A percentile compares a stretch with the other conserved stretches of the same genome.
phyloP scores from a whole-genome alignment of 768 basidiomycete genomes.

The Tricholoma saponaceum region DNA sequence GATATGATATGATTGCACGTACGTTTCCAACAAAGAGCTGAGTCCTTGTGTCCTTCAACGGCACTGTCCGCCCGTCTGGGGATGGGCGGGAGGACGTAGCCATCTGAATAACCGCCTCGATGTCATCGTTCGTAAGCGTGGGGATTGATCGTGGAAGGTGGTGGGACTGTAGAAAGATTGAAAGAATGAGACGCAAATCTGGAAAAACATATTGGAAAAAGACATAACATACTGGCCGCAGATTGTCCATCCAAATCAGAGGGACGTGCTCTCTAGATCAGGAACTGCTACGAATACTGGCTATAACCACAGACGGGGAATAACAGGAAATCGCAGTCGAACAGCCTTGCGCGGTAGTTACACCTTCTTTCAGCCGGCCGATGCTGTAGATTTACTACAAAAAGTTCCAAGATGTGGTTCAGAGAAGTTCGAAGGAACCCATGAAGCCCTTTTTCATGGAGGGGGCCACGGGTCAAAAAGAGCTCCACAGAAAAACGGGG shows the following conservation, averaged over 20 bases:
- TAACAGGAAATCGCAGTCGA: neutral
- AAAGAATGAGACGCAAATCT: constrained; percentile 1
- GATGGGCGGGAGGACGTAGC: constrained; percentile 72
- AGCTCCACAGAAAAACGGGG: constrained; percentile 18
- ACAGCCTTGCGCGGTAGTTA: neutral
- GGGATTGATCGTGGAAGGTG: constrained; percentile 10
- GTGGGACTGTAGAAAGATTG: constrained; percentile 2
- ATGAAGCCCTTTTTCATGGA: constrained; percentile 5
- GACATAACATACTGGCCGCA: constrained; percentile 12
- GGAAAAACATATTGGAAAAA: neutral
- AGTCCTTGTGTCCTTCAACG: constrained; percentile 80
- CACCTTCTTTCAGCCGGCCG: neutral
- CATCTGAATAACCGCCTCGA: constrained; percentile 88
- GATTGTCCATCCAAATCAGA: constrained; percentile 15
- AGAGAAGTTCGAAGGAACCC: neutral
- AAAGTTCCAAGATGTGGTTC: neutral
- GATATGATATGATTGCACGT: constrained; percentile 22
- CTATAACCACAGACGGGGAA: neutral
- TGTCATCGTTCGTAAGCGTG: constrained; percentile 71
- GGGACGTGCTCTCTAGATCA: neutral
- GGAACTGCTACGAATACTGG: neutral
- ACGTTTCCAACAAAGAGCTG: constrained; percentile 98
- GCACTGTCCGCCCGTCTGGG: constrained; percentile 40
- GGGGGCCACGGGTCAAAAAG: constrained; percentile 18
- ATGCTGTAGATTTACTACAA: neutral